Conservation (phyloP, 164 flowering plant species). For the Vitis vinifera region ASM3070453v1 NC_081821.1:5902501-5903000, state of each 20-base stretch:
- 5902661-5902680: slow-evolving; percentile 23
- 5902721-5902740: slow-evolving; percentile 26
- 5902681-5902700: slow-evolving; percentile 21
- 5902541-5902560: slow-evolving; percentile 49
- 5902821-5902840: slow-evolving; percentile 21
- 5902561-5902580: slow-evolving; percentile 40
- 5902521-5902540: slow-evolving; percentile 38
- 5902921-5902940: slow-evolving; percentile 59
- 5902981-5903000: slow-evolving; percentile 22
- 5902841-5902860: slow-evolving; percentile 36
- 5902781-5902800: slow-evolving; percentile 21
- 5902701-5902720: slow-evolving; percentile 33
- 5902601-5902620: slow-evolving; percentile 33
- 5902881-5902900: slow-evolving; percentile 33
- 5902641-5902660: slow-evolving; percentile 31
- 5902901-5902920: slow-evolving; percentile 53
- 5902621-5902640: slow-evolving; percentile 33
- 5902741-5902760: slow-evolving; percentile 22
- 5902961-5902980: slow-evolving; percentile 24
- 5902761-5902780: slow-evolving; percentile 19
- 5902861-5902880: slow-evolving; percentile 41
- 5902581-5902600: slow-evolving; percentile 31
- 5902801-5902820: slow-evolving; percentile 18
- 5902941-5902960: slow-evolving; percentile 31
- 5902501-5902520: not conserved